Evolutionary conservation across 805 yeast species (phyloP).

Genomic region (Ogataea neopini): DNA sequence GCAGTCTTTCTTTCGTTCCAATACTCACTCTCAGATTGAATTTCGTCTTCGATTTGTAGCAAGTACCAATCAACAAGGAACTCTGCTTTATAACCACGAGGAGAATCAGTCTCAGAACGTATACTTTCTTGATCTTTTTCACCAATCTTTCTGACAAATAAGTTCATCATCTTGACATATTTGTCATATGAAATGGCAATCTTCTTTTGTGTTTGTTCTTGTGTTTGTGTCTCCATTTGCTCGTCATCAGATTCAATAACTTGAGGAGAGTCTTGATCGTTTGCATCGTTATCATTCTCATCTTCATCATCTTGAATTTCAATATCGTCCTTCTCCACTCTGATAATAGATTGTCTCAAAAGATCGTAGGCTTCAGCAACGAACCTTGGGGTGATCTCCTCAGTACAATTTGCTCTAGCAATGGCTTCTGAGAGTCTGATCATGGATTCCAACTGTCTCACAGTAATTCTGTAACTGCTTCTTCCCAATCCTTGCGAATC

Average conservation of each 20-base stretch:
- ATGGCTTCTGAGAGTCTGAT: slow-evolving; percentile 93
- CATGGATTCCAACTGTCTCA: slow-evolving; percentile 93
- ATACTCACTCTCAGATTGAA: slow-evolving; percentile 69
- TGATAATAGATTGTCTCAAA: slow-evolving; percentile 85
- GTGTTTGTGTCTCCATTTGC: slow-evolving; percentile 6
- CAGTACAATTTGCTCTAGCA: slow-evolving; percentile 95
- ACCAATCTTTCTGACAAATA: slow-evolving; percentile 58
- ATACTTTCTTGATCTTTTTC: slow-evolving; percentile 20
- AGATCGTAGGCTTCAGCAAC: slow-evolving; percentile 93
- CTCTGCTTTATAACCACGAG: slow-evolving; percentile 62
- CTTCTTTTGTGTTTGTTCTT: slow-evolving; percentile 34
- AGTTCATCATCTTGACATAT: slow-evolving; percentile 80
- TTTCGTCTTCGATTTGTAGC: slow-evolving; percentile 65
- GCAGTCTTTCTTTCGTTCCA: slow-evolving; percentile 70
- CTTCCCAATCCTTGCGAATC: slow-evolving; percentile 89
- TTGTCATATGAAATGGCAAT: slow-evolving; percentile 76
- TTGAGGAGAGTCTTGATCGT: slow-evolving; percentile 24
- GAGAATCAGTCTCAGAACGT: slow-evolving; percentile 38
- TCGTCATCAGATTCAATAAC: slow-evolving; percentile 16
- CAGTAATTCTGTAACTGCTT: slow-evolving; percentile 91
- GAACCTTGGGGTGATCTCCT: slow-evolving; percentile 76
- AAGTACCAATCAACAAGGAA: slow-evolving; percentile 82
- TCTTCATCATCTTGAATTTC: slow-evolving; percentile 72
- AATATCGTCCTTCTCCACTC: slow-evolving; percentile 92
- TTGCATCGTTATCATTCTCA: slow-evolving; percentile 38